Evolutionary conservation across 345 rosid genomes (phyloP), one percentile per base, ranked within the genome.

Genomic region (Ailanthus altissimus): DNA sequence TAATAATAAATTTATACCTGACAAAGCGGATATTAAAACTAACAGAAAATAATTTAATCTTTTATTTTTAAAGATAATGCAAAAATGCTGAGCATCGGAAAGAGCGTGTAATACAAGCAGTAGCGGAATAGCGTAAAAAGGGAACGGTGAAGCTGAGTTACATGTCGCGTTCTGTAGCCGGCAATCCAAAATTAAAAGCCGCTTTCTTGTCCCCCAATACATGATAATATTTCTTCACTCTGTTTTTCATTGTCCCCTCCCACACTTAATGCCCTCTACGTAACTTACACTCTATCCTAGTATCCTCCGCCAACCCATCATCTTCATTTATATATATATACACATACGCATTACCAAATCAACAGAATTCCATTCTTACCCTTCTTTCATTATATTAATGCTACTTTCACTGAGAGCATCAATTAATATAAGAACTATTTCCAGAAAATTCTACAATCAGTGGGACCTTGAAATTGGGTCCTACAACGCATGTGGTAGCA

Each of bases 191-290:
- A 59, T 15, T 69, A 83, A 87, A 85, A 87, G 85, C 82, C 82
- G 83, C 90, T 85, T 83, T 85, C 84, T 67, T 85, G 90, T 85
- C 88, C 80, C 86, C 85, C 82, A 67, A 25, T 66, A 74, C 83
- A 80, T 87, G 83, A 82, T 87, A 81, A 83, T 77, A 68, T 80
- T 82, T 54, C 82, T 77, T 83, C 77, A 51, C 32, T 57, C 79
- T 83, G 88, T 81, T 82, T 85, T 76, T 69, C 82, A 56, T 75
- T 86, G 89, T 84, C 85, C 73, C 85, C 84, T 67, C 32, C 38
- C 43, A 1, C 62, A 45, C 46, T 75, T 32, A 21, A 75, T 73
- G 59, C 64, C 26, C 70, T 42, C 81, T 61, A 15, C 84, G 77
- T 69, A 68, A 73, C 76, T 56, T 13, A 10, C 60, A 53, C 72